phyloP scores from a whole-genome alignment of 148 eudicot species.

The Fallopia convolvulus region DNA sequence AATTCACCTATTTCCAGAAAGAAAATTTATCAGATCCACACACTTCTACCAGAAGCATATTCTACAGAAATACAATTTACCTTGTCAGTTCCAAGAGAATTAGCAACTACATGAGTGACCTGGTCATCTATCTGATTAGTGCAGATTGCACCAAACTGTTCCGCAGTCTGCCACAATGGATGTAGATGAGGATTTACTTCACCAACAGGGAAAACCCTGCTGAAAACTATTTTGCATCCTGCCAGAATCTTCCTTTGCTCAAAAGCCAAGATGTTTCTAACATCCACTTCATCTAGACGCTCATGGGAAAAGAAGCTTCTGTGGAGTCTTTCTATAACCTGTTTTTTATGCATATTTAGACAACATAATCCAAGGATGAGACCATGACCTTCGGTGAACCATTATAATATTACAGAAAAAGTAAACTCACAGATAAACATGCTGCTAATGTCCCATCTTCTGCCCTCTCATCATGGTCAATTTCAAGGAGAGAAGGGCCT shows the following conservation, averaged over 20 bases:
- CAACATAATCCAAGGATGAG: conserved; percentile 1
- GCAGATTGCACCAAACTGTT: conserved; percentile 97
- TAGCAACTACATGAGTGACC: conserved; percentile 96
- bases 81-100: conserved; percentile 89
- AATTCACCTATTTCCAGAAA: conserved; percentile 61
- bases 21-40: background rate
- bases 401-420: background rate
- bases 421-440: conserved; percentile 61
- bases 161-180: conserved; percentile 94
- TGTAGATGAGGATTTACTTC: conserved; percentile 81
- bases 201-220: conserved; percentile 88
- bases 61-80: conserved; percentile 19
- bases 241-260: conserved; percentile 76
- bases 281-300: conserved; percentile 83
- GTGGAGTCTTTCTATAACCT: conserved; percentile 94
- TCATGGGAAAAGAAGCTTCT: conserved; percentile 55
- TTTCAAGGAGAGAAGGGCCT: conserved; percentile 97
- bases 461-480: conserved; percentile 92
- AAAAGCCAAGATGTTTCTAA: conserved; percentile 82
- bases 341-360: conserved; percentile 15
- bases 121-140: conserved; percentile 79
- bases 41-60: conserved; percentile 4
- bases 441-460: conserved; percentile 95
- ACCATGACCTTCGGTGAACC: background rate
- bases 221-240: conserved; percentile 83